Base-by-base conservation (phyloP, 805 yeast species). In the Torulaspora indica region DNA sequence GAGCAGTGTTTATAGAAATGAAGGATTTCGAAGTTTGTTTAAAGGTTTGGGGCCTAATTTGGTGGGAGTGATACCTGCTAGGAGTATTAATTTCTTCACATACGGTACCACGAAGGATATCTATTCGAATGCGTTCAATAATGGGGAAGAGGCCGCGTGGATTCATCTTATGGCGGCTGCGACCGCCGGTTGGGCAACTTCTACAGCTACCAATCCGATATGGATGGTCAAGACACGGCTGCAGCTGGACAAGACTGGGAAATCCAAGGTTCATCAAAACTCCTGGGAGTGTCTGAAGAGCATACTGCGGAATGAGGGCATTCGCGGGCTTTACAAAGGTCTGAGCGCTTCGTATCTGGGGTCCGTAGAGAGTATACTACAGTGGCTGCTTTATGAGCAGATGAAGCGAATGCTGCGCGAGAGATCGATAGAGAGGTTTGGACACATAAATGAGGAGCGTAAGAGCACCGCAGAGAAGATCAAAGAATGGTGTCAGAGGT, bases 1-100 rank as follows among this genome's bases (percentile, higher is more conserved):
- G 33, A 70, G 75, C 27, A 76, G 75, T 38, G 84, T 93, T 14
- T 84, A 86, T 62, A 64, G 64, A 25, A 69, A 70, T 18, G 99
- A 93, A 66, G 99, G 99, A 1, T 70, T 81, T 23, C 71, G 85
- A 34, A 91, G 98, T 3, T 70, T 93, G 36, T 93, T 93, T 67
- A 85, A 86, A 67, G 99, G 99, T 9, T 70, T 93, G 40, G 98
- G 98, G 0, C 98, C 99, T 8, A 93, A 91, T 57, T 72, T 93
- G 54, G 95, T 91, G 13, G 99, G 99, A 42, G 98, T 93, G 12
- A 91, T 93, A 33, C 99, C 99, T 0, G 98, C 99, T 1, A 76
- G 99, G 63, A 85, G 96, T 23, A 95, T 93, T 52, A 93, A 93
- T 66, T 93, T 93, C 64, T 90, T 90, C 72, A 88, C 97, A 0